phyloP scores from a whole-genome alignment of 768 basidiomycete genomes.

The Omphalotus guepiniiformis region DNA sequence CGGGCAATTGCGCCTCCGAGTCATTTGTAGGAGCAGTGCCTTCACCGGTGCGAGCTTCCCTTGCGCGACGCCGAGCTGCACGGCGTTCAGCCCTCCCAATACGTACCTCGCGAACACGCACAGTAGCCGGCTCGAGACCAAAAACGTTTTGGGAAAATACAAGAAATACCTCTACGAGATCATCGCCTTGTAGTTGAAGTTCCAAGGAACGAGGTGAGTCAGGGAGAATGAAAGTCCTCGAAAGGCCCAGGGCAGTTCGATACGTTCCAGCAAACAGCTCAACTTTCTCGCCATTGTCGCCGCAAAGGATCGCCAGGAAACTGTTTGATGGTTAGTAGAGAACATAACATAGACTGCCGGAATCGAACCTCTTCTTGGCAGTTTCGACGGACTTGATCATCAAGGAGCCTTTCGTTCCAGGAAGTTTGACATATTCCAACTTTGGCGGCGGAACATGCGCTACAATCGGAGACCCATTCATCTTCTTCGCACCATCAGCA shows the following conservation, averaged over 20 bases:
- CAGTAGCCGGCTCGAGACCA: slow-evolving; percentile 88
- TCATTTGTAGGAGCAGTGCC: slow-evolving; percentile 29
- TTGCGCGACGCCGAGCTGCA: slow-evolving; percentile 75
- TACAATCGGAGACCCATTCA: slow-evolving; percentile 26
- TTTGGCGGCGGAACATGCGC: slow-evolving; percentile 71
- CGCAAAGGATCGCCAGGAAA: slow-evolving; percentile 90
- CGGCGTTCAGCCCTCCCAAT: slow-evolving; percentile 86
- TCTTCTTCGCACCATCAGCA: slow-evolving; percentile 33
- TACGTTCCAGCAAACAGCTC: slow-evolving; percentile 92
- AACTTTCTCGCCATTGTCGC: slow-evolving; percentile 89
- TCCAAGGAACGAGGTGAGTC: slow-evolving; percentile 87
- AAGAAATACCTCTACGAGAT: slow-evolving; percentile 87
- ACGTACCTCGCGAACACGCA: slow-evolving; percentile 89
- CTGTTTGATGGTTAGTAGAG: slow-evolving; percentile 31
- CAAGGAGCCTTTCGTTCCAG: slow-evolving; percentile 83
- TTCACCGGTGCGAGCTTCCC: slow-evolving; percentile 60
- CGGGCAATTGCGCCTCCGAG: slow-evolving; percentile 38
- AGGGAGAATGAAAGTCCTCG: slow-evolving; percentile 89
- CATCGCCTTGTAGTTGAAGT: slow-evolving; percentile 86
- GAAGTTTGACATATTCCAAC: slow-evolving; percentile 88
- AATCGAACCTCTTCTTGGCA: slow-evolving; percentile 73
- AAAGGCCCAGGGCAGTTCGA: slow-evolving; percentile 82
- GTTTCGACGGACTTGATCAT: slow-evolving; percentile 88
- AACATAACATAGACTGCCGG: slow-evolving; percentile 1
- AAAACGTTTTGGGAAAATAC: slow-evolving; percentile 92